Base-by-base conservation (phyloP, 495 filamentous ascomycete genomes). In the Lasiosphaeria ovina region DNA sequence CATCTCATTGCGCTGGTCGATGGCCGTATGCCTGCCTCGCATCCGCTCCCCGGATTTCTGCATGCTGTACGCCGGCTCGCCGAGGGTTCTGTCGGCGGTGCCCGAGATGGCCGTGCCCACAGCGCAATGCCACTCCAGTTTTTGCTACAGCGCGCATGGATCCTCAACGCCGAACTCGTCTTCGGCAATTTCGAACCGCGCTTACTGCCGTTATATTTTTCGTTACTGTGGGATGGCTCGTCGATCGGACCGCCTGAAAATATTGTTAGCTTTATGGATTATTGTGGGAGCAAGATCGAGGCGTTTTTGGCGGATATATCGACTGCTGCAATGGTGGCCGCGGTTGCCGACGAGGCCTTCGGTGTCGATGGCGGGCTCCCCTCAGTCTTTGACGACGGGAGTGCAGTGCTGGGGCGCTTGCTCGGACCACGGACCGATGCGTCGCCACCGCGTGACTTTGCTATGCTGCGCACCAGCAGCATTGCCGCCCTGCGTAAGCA, bases 111-210 rank as follows among this genome's bases (percentile, higher is more conserved):
- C 24, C 24, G 24, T 24, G 24, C 24, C 24, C 0, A 24, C 24
- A 6, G 9, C 7, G 8, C 49, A 32, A 5, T 32, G 11, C 32
- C 32, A 35, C 10, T 34, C 51, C 4, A 32, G 24, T 14, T 34
- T 5, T n/a, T 54, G 33, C 32, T 54, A 8, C 9, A 54, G 33
- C 4, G n/a, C 32, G 51, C 51, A 7, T 54, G 51, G 51, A 4
- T 35, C 7, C 51, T 54, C 17, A 54, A 54, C 51, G 51, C 51
- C 32, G 35, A 36, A n/a, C 11, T 54, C 3, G 12, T 54, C 32
- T 54, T 54, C 36, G 51, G 12, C 6, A 32, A 54, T 16, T 54
- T 54, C 16, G 51, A 54, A 11, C 32, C 51, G 8, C 35, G 33
- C 4, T 31, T 54, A 0, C 31, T 54, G 14, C 31, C n/a, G 5